Evolutionary conservation across 2,329 filamentous ascomycete genomes (phyloP), one percentile per base, ranked within the genome.

Genomic region (Penicillium sp.): DNA sequence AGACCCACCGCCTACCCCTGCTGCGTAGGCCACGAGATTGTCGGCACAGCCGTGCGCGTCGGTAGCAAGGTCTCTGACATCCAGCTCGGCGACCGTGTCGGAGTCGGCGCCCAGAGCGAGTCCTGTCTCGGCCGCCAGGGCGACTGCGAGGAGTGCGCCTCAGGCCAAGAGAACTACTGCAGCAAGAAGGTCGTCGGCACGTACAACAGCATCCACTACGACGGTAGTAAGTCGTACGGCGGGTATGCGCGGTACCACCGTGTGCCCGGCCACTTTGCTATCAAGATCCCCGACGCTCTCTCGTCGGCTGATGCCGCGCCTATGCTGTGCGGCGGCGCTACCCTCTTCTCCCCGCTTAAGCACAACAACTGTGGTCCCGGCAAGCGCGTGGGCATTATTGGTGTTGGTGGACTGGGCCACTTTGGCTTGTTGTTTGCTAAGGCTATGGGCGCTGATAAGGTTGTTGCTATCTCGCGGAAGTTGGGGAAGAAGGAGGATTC

Each of bases 271-370:
- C 82, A 84, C 65, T 92, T 90, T 64, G 81, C 81, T 0, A 72
- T 86, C 66, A 84, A 79, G 72, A 85, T 87, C 58, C 84, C 84
- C 0, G 79, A 82, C 37, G 70, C 58, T 0, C 68, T 87, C 29
- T 60, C 75, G 4, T 80, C 77, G 43, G 79, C 78, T 21, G 76
- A 80, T 31, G 84, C 83, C 0, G 84, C 89, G 0, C 89, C 90
- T 0, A 89, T 94, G 81, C 80, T 94, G 48, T 94, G 90, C 67
- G 90, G 87, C 12, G 90, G 91, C 17, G 82, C 93, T 51, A 94
- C 91, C 0, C 82, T 88, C 0, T 94, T 85, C 71, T 83, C 82
- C 2, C 90, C 90, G 0, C 76, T 94, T 4, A 84, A 84, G 58
- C 81, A 87, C 27, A 86, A 89, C 40, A 84, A 83, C 8, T 82